Base-by-base conservation (phyloP, 805 yeast genomes). In the Candida morakotiae region DNA sequence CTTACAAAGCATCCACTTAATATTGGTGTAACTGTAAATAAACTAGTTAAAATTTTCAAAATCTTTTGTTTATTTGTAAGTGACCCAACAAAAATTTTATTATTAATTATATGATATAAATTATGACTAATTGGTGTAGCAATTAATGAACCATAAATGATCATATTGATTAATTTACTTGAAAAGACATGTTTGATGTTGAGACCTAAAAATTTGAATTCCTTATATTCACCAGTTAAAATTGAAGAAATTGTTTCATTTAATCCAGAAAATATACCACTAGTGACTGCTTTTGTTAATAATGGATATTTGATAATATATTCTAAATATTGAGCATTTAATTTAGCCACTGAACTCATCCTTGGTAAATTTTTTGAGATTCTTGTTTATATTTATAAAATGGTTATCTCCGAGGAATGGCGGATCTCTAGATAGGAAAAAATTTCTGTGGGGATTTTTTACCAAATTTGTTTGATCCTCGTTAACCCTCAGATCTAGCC, bases 121-220 rank as follows among this genome's bases (percentile, higher is more conserved):
- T 64, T 69, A 49, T 81, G 86, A 3, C 77, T 60, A 26, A 78
- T 56, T 6, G 87, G 87, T 0, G 85, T 74, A 18, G 71, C 69
- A 11, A 81, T 60, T 1, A 63, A 43, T 20, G 71, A 60, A 0
- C 85, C 83, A 49, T 74, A 81, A 2, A 79, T 35, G 7, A 78
- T 71, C 75, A 81, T 72, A 34, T 73, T 58, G 8, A 74, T 62
- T 27, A 79, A 64, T 52, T 71, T 77, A 21, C 56, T 49, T 26
- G 70, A 69, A 35, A 71, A 46, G 2, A 67, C 60, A 42, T 72
- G 75, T 18, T 61, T 62, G 29, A 73, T 31, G 13, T 47, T 47
- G 28, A 53, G 13, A 17, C 43, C 43, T 5, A 41, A 44, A 5
- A 41, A 28, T 28, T 31, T 14, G 5, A 52, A 19, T 9, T 52